These are phyloP conservation scores for Neurospora sp. DNA, from an alignment of 495 filamentous ascomycete species.

Conservation along the genomic window DNA sequence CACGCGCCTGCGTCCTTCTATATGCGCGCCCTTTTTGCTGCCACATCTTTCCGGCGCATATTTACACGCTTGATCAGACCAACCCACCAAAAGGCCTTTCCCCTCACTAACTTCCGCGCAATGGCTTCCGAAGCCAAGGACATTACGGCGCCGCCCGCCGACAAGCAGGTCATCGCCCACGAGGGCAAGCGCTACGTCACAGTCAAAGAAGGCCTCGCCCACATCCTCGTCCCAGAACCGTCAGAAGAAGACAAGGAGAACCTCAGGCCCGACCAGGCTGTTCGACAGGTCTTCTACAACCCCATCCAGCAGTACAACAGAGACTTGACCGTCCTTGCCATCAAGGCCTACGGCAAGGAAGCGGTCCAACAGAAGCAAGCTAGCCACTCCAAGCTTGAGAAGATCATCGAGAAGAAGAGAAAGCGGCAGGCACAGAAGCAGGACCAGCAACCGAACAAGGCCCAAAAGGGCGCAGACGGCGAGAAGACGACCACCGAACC, in stretches of 20 bases:
- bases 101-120: background rate
- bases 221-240: slow-evolving; percentile 33
- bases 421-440: slow-evolving; percentile 28
- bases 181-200: slow-evolving; percentile 31
- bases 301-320: slow-evolving; percentile 98
- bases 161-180: slow-evolving; percentile 24
- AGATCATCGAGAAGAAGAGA: slow-evolving; percentile 34
- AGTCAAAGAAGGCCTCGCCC: slow-evolving; percentile 35
- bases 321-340: slow-evolving; percentile 84
- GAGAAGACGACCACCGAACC: background rate
- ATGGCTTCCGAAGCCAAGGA: slow-evolving; percentile 19
- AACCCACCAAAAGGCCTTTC: background rate
- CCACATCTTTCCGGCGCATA: slow-evolving; percentile 5
- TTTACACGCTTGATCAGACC: slow-evolving; percentile 2
- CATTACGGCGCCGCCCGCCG: slow-evolving; percentile 16
- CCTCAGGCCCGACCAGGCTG: slow-evolving; percentile 25
- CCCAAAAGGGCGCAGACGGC: slow-evolving; percentile 9
- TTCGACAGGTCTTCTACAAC: slow-evolving; percentile 92
- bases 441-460: slow-evolving; percentile 17
- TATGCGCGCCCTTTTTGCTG: slow-evolving; percentile 3
- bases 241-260: slow-evolving; percentile 17
- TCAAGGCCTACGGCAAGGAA: slow-evolving; percentile 72
- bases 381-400: slow-evolving; percentile 29
- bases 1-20: background rate
- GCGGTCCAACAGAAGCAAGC: slow-evolving; percentile 38